Evolutionary conservation across 2,329 filamentous ascomycete genomes (phyloP), one percentile per base, ranked within the genome.

Genomic region (Ceratocystis alfenasii): DNA sequence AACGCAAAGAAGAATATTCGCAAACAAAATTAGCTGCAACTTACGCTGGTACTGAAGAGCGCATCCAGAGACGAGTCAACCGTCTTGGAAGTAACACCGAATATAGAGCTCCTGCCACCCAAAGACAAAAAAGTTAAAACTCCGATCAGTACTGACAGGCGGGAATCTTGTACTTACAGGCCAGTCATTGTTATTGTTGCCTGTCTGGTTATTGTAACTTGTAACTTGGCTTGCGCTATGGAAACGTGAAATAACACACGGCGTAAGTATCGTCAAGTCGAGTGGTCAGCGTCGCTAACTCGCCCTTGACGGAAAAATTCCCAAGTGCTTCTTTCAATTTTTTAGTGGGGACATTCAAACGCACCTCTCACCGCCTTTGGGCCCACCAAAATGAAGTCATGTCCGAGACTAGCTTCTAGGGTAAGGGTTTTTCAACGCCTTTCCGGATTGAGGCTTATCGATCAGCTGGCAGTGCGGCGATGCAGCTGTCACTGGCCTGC

Each of bases 21-120:
- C 44, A 41, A n/a, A 57, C 33, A 17, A 17, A 10, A 30, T n/a
- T 6, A 28, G 15, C 12, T 61, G 30, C 41, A 67, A 81, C 86
- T 77, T 81, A 90, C 87, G 78, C 88, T 90, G 66, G 81, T 78
- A 66, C 86, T 81, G 76, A 91, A 91, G 48, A 91, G 80, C 68
- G 86, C 85, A 71, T 86, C 80, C 70, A 91, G 78, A 66, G 80
- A 77, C 73, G 87, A 86, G 78, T 91, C 87, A 68, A 90, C 78
- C 68, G 80, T 79, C 74, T 82, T 82, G 66, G 77, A 75, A 20
- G 67, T 67, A 25, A 67, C 67, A 20, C 67, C 64, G 2, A 57
- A 66, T 46, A 59, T 55, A 5, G 64, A 67, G 50, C 62, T 22
- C 28, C 65, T 66, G 62, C 55, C 48, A 33, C 22, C 36, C 17